These are phyloP conservation scores for Candida nitratophila DNA, from an alignment of 805 yeast species.

Conservation along the genomic window DNA sequence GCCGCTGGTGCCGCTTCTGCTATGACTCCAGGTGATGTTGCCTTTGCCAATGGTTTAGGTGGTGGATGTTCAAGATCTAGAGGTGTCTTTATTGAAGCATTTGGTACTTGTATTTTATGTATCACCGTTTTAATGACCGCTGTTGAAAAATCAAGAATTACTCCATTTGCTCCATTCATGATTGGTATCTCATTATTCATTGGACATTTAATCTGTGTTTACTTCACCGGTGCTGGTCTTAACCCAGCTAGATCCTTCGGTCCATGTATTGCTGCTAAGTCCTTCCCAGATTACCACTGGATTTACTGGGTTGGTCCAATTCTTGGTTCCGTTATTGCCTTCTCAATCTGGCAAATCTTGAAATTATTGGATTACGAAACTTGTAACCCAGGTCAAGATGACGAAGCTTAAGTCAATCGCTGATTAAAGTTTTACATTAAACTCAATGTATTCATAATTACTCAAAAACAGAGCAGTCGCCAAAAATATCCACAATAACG, in stretches of 20 bases:
- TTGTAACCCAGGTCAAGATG: slow-evolving; percentile 64
- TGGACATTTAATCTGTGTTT: slow-evolving; percentile 75
- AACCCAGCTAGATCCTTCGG: slow-evolving; percentile 90
- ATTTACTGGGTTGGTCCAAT: slow-evolving; percentile 90
- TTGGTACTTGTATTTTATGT: slow-evolving; percentile 69
- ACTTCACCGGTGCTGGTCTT: slow-evolving; percentile 85
- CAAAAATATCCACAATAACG: no score
- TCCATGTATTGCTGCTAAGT: slow-evolving; percentile 64
- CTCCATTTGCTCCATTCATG: slow-evolving; percentile 73
- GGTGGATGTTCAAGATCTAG: slow-evolving; percentile 64
- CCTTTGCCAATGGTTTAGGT: slow-evolving; percentile 66
- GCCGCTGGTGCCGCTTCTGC: slow-evolving; percentile 88
- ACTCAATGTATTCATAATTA: no score
- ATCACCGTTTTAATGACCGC: slow-evolving; percentile 75
- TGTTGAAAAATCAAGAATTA: slow-evolving; percentile 72
- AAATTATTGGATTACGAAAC: slow-evolving; percentile 62
- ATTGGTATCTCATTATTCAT: slow-evolving; percentile 79
- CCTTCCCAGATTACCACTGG: slow-evolving; percentile 84
- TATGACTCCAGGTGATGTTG: slow-evolving; percentile 74
- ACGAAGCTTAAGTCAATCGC: slow-evolving; percentile 29
- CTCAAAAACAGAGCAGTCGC: no score
- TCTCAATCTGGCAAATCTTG: slow-evolving; percentile 59
- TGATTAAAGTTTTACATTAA: not conserved
- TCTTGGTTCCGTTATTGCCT: slow-evolving; percentile 62
- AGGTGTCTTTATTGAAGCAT: slow-evolving; percentile 78